Evolutionary conservation across 495 filamentous ascomycete species (phyloP).

Genomic region (Baudoinia panamericana): DNA sequence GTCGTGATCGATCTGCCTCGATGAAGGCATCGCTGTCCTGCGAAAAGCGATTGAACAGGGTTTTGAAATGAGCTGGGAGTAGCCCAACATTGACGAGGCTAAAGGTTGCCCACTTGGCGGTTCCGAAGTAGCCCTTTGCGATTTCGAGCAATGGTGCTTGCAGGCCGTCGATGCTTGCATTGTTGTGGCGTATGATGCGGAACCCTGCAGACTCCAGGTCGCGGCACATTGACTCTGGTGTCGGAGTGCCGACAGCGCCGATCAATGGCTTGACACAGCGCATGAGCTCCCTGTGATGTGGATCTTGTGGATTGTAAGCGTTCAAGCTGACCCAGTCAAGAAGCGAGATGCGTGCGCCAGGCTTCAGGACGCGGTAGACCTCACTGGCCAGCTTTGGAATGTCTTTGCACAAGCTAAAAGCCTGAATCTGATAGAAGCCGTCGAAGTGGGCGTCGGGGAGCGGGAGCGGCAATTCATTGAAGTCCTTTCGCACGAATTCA

Average conservation of each 20-base stretch:
- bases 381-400: conserved; percentile 39
- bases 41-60: conserved; percentile 49
- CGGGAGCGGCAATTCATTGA: conserved; percentile 46
- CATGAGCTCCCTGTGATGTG: conserved; percentile 45
- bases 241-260: conserved; percentile 50
- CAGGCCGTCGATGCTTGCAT: conserved; percentile 44
- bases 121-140: conserved; percentile 48
- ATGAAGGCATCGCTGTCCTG: conserved; percentile 49
- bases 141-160: conserved; percentile 49
- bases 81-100: conserved; percentile 40
- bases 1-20: conserved; percentile 48
- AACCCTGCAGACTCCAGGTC: conserved; percentile 43
- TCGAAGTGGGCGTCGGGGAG: conserved; percentile 45
- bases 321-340: conserved; percentile 50
- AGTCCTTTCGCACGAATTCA: conserved; percentile 43
- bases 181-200: conserved; percentile 39
- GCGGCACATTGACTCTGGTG: conserved; percentile 39
- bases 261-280: conserved; percentile 49
- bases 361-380: conserved; percentile 44
- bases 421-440: conserved; percentile 54
- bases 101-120: conserved; percentile 40
- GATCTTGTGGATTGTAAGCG: conserved; percentile 41
- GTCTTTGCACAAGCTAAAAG: conserved; percentile 47
- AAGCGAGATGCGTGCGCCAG: conserved; percentile 42
- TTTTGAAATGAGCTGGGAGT: conserved; percentile 47